Base-by-base conservation (phyloP, 1,284 basidiomycete genomes). In the Ganoderma meredithae region DNA sequence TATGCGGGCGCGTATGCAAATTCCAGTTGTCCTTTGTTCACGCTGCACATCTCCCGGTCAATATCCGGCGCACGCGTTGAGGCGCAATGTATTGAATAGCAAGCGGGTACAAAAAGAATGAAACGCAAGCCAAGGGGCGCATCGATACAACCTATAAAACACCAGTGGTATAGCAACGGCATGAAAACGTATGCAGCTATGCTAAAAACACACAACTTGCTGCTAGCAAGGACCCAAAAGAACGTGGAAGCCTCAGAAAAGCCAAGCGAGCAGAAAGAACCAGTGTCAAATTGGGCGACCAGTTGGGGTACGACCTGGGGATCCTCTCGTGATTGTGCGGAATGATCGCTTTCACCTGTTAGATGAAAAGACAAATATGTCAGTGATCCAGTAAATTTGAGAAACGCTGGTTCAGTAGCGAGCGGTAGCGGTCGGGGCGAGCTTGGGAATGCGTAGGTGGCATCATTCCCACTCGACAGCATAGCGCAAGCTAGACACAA, bases 91-190 rank as follows among this genome's bases (percentile, higher is more conserved):
- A 60, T 69, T 62, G 65, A 12, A 33, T 10, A 69, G 67, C 52
- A 63, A 68, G 67, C 60, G 69, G 61, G 64, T 66, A 64, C 58
- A 53, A 62, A 65, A 66, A 41, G 58, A 60, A 66, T 66, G 62
- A 60, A 63, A 59, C 25, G 39, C 63, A 13, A 40, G 39, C 58
- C n/a, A 64, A 52, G 44, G 25, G 60, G 25, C 55, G 17, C 69
- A 71, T 64, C 61, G 65, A 71, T 71, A 71, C 70, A 71, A 71
- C 70, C 62, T 44, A 65, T 55, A 64, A 36, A 36, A 65, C 64
- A 71, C 64, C 69, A 60, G 58, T 60, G 10, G 10, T 60, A 60
- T 25, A 40, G 58, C 39, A 40, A 59, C 25, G 44, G 53, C 64
- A 44, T 58, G 36, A 41, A 44, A 41, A 36, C 40, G 13, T 41